phyloP scores from a whole-genome alignment of 352 stramenopile species.

The Pythium pectinolyticum region DNA sequence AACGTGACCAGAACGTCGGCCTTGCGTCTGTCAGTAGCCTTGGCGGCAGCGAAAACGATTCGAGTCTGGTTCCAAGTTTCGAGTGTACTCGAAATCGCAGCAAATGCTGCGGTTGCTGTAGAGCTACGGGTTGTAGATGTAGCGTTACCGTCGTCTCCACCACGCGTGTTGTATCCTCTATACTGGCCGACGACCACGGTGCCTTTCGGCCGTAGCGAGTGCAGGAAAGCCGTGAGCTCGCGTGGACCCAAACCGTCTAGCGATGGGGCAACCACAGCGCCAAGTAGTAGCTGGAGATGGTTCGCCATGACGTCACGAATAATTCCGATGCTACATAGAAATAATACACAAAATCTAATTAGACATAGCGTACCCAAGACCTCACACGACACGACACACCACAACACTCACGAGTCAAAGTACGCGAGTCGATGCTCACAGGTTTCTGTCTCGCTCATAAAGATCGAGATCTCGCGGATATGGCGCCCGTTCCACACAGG shows the following conservation, averaged over 20 bases:
- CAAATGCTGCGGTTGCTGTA: conserved; percentile 18
- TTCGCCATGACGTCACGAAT: conserved; percentile 84
- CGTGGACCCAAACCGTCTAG: conserved; percentile 18
- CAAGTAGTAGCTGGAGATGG: conserved; percentile 70
- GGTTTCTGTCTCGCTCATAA: conserved; percentile 72
- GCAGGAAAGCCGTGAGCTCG: conserved; percentile 11
- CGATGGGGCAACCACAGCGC: conserved; percentile 35
- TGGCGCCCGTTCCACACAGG: conserved; percentile 36
- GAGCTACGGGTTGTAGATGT: background rate
- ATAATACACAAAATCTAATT: too few species aligned
- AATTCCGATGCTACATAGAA: conserved; percentile 50
- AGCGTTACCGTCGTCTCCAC: background rate
- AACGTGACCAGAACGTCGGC: conserved; percentile 14
- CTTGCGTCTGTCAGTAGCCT: conserved; percentile 14
- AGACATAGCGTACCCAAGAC: too few species aligned
- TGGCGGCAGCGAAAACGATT: conserved; percentile 44
- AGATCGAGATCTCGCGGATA: conserved; percentile 37
- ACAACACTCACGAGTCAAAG: conserved; percentile 51
- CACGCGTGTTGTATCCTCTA: conserved; percentile 15
- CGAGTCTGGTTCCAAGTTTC: conserved; percentile 33
- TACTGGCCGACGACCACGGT: conserved; percentile 23
- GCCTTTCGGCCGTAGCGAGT: background rate
- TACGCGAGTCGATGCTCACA: conserved; percentile 59
- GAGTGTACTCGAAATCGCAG: conserved; percentile 6
- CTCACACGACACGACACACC: too few species aligned